Evolutionary conservation across 805 yeast species (phyloP).

Genomic region (Candida berthetii): DNA sequence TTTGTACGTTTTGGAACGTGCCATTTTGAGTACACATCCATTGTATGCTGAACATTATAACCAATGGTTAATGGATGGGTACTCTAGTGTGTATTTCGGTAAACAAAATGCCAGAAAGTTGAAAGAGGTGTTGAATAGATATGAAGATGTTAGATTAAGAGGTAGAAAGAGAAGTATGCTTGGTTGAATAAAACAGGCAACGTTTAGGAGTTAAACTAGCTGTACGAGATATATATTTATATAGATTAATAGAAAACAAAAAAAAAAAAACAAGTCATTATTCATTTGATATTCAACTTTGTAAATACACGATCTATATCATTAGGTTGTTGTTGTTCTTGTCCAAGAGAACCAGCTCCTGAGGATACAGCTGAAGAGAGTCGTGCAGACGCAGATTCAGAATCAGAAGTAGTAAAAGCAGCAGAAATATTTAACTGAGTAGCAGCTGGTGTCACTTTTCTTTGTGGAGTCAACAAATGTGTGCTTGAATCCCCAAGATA

Average conservation of each 20-base stretch:
- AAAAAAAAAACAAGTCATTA: neutral
- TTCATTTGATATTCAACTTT: constrained; percentile 3
- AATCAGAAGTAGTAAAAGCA: neutral
- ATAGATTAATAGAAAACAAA: too few species aligned
- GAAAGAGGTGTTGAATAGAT: constrained; percentile 52
- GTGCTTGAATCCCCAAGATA: constrained; percentile 23
- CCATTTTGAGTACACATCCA: constrained; percentile 88
- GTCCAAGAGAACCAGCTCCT: constrained; percentile 1
- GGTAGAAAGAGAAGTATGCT: constrained; percentile 95
- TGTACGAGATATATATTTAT: too few species aligned
- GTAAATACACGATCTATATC: constrained; percentile 20
- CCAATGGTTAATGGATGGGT: constrained; percentile 70
- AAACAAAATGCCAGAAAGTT: constrained; percentile 32
- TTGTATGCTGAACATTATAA: constrained; percentile 56
- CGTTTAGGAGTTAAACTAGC: too few species aligned
- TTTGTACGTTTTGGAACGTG: constrained; percentile 88
- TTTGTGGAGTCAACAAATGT: constrained; percentile 13
- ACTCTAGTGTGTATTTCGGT: constrained; percentile 31
- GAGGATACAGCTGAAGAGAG: neutral
- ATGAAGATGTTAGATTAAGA: constrained; percentile 81
- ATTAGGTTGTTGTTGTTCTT: neutral
- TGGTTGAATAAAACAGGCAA: constrained; percentile 44
- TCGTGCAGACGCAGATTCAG: neutral
- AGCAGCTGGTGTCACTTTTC: constrained; percentile 1
- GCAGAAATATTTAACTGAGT: neutral